Conservation (phyloP, 352 stramenopile genomes). For the Aphanomyces invadans region DNA sequence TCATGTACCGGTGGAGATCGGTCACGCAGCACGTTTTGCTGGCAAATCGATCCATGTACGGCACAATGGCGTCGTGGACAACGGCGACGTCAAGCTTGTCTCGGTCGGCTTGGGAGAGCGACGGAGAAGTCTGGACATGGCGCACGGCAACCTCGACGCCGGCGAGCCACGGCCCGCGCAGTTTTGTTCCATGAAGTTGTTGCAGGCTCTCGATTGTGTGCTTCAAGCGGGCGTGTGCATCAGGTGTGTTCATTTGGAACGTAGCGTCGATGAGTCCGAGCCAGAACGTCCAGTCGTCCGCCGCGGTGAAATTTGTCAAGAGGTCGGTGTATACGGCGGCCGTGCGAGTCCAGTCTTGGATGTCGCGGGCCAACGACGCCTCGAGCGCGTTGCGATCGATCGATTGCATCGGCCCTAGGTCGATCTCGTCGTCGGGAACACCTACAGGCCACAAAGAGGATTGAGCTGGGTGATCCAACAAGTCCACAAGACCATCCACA, state of each 20-base stretch:
- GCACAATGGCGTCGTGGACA: constrained; percentile 35
- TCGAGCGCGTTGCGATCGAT: constrained; percentile 70
- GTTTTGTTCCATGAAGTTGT: constrained; percentile 38
- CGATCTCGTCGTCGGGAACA: constrained; percentile 75
- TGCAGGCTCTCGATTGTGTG: constrained; percentile 41
- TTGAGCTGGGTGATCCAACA: too few species aligned
- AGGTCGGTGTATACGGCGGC: constrained; percentile 46
- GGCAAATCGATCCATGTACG: constrained; percentile 64
- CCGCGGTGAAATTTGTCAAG: constrained; percentile 55
- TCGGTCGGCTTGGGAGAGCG: neutral
- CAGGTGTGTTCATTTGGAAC: constrained; percentile 31
- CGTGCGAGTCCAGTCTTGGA: constrained; percentile 45
- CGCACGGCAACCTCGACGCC: constrained; percentile 46
- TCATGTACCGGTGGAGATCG: constrained; percentile 73
- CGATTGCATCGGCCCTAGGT: constrained; percentile 68
- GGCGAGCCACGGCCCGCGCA: constrained; percentile 64
- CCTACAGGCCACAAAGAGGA: constrained; percentile 22
- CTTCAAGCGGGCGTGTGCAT: constrained; percentile 30
- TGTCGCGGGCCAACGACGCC: constrained; percentile 45
- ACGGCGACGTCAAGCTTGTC: constrained; percentile 1
- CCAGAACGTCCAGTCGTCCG: constrained; percentile 77
- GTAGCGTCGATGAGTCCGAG: constrained; percentile 49
- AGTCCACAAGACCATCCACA: too few species aligned
- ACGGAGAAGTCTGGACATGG: neutral
- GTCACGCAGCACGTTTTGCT: constrained; percentile 81